A percentile compares a stretch with the other conserved stretches of the same genome.
These are phyloP conservation scores for Naganishia sp. DNA, from an alignment of 1,284 basidiomycete species.

Conservation along the genomic window DNA sequence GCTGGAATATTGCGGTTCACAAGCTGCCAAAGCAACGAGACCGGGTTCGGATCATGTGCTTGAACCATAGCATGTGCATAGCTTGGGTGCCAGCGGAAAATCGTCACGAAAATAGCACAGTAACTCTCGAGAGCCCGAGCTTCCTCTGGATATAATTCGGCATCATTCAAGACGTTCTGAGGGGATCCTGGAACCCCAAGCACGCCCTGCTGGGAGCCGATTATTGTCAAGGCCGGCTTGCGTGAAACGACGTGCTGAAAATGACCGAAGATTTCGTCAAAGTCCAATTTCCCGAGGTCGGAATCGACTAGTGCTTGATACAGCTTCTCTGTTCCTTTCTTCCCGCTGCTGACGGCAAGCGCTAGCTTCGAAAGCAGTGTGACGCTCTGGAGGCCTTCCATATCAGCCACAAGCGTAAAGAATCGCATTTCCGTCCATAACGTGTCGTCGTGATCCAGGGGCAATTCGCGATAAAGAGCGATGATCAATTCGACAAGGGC, in stretches of 20 bases:
- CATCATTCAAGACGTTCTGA: constrained; percentile 6
- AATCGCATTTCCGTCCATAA: constrained; percentile 33
- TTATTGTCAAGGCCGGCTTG: constrained; percentile 17
- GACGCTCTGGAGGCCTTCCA: constrained; percentile 6
- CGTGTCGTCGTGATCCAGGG: constrained; percentile 32
- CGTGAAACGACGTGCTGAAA: constrained; percentile 26
- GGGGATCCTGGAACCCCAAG: constrained; percentile 6
- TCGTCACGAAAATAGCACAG: constrained; percentile 26
- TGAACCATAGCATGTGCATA: constrained; percentile 20
- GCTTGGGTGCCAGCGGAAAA: constrained; percentile 30
- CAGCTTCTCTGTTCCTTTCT: constrained; percentile 25
- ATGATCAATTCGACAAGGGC: constrained; percentile 32
- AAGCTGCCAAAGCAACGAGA: constrained; percentile 27
- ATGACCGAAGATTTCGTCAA: constrained; percentile 29
- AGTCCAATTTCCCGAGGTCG: constrained; percentile 29
- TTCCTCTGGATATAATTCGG: constrained; percentile 27
- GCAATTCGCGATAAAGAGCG: constrained; percentile 28
- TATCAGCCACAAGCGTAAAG: constrained; percentile 30
- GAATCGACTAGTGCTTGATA: constrained; percentile 24
- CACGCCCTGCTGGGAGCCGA: constrained; percentile 1
- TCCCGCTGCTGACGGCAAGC: constrained; percentile 30
- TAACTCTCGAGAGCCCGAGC: constrained; percentile 18
- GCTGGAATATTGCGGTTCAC: constrained; percentile 31
- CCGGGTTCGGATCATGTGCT: constrained; percentile 12
- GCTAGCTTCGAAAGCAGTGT: constrained; percentile 20